A percentile compares a stretch with the other conserved stretches of the same genome.
These are phyloP conservation scores for Excoecaria agallocha DNA, from an alignment of 345 rosid genomes.

Conservation along the genomic window DNA sequence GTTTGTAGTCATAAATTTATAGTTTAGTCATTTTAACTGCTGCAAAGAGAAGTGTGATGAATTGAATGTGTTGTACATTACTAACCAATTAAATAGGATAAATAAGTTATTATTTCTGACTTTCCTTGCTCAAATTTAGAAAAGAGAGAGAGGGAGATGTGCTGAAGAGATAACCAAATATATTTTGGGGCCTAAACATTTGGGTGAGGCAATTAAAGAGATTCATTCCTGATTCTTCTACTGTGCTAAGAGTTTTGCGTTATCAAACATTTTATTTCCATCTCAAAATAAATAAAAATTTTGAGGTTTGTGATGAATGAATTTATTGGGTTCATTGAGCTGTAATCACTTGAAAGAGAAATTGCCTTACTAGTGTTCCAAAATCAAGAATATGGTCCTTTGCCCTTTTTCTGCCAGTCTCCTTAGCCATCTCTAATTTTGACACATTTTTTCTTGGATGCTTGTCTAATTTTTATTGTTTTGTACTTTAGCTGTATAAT, in stretches of 20 bases:
- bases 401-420: not conserved
- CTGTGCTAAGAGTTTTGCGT: not conserved
- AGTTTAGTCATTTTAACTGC: not conserved
- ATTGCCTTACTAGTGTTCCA: not conserved
- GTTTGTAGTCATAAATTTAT: not conserved
- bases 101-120: not conserved
- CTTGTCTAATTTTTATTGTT: slow-evolving; percentile 14
- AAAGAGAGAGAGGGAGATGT: not conserved
- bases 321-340: not conserved
- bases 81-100: not conserved
- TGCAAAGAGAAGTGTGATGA: not conserved
- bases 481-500: slow-evolving; percentile 14
- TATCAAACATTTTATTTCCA: not conserved
- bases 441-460: not conserved
- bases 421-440: not conserved
- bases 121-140: not conserved
- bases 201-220: not conserved
- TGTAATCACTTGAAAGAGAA: not conserved
- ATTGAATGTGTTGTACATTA: not conserved
- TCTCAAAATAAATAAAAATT: not conserved
- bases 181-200: not conserved
- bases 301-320: not conserved
- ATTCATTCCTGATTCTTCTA: not conserved
- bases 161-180: not conserved
- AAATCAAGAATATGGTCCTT: not conserved